phyloP scores from a whole-genome alignment of 2,329 filamentous ascomycete species.

The Chlorencoelia australis region DNA sequence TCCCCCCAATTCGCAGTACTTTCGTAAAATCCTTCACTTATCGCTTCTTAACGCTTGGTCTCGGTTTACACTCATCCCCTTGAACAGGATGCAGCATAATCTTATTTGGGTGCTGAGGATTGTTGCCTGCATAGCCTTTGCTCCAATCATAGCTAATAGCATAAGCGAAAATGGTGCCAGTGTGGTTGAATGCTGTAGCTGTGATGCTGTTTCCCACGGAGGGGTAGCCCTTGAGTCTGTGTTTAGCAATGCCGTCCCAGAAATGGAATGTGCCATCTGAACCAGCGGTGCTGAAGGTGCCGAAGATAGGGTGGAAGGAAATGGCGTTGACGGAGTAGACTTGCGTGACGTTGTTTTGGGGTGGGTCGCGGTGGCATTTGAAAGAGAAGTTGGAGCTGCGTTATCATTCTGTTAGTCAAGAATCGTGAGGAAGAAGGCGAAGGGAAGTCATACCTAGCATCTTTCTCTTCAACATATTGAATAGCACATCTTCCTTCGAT shows the following conservation, averaged over 20 bases:
- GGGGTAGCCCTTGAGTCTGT: constrained; percentile 81
- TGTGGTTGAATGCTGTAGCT: constrained; percentile 82
- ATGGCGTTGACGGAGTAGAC: constrained; percentile 96
- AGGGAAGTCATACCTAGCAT: constrained; percentile 48
- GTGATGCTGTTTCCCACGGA: constrained; percentile 79
- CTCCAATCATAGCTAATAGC: constrained; percentile 97
- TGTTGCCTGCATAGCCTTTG: constrained; percentile 88
- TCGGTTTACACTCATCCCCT: constrained; percentile 52
- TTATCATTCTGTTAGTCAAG: constrained; percentile 2
- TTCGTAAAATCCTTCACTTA: constrained; percentile 10
- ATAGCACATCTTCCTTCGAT: constrained; percentile 97
- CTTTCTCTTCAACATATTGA: constrained; percentile 96
- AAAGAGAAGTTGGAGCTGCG: constrained; percentile 87
- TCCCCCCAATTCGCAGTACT: neutral
- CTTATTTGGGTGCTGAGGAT: constrained; percentile 62
- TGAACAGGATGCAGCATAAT: constrained; percentile 74
- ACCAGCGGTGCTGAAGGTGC: constrained; percentile 96
- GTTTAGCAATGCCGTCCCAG: constrained; percentile 90
- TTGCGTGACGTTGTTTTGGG: constrained; percentile 66
- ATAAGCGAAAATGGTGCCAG: constrained; percentile 76
- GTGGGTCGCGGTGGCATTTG: constrained; percentile 89
- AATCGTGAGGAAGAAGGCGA: neutral
- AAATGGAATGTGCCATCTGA: constrained; percentile 95
- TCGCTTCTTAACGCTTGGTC: constrained; percentile 29
- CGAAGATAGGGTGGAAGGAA: constrained; percentile 91